These are phyloP conservation scores for Alternaria postmessia DNA, from an alignment of 2,329 filamentous ascomycete species.

Conservation along the genomic window DNA sequence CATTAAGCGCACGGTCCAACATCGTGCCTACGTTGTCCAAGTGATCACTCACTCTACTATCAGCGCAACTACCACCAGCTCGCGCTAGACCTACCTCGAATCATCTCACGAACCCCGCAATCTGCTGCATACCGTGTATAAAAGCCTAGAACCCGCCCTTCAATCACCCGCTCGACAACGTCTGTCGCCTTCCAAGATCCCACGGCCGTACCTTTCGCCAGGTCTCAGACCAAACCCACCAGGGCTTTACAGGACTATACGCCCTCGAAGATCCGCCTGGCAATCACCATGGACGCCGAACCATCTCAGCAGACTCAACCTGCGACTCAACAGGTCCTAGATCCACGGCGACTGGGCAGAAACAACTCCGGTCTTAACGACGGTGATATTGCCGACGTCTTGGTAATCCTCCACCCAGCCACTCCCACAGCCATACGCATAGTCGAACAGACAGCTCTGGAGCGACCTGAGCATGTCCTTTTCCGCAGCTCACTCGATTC, in stretches of 20 bases:
- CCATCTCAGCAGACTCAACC: constrained; percentile 60
- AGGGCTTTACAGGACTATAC: not conserved
- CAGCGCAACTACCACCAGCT: constrained; percentile 11
- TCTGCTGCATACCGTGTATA: constrained; percentile 1
- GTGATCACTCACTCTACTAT: constrained; percentile 8
- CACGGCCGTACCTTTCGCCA: not conserved
- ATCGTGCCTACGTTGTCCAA: constrained; percentile 11
- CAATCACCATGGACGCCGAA: constrained; percentile 26
- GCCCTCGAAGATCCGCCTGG: not conserved
- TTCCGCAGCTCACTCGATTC: constrained; percentile 53
- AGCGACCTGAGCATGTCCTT: constrained; percentile 68
- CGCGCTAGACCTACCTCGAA: constrained; percentile 5
- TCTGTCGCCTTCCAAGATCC: not conserved
- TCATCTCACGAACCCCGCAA: constrained; percentile 3
- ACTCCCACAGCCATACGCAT: constrained; percentile 76
- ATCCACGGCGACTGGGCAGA: constrained; percentile 79
- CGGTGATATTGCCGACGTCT: constrained; percentile 84
- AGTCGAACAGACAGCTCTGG: constrained; percentile 64
- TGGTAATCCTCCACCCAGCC: constrained; percentile 85
- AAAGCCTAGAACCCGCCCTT: not conserved
- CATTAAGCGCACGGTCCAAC: constrained; percentile 10
- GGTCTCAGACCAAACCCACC: not conserved
- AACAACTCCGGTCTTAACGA: constrained; percentile 85
- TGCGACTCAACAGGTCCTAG: constrained; percentile 80
- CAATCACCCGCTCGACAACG: not conserved